Evolutionary conservation across 306 rosid species (phyloP), one percentile per base, ranked within the genome.

Genomic region (Cyamopsis tetragonoloba): DNA sequence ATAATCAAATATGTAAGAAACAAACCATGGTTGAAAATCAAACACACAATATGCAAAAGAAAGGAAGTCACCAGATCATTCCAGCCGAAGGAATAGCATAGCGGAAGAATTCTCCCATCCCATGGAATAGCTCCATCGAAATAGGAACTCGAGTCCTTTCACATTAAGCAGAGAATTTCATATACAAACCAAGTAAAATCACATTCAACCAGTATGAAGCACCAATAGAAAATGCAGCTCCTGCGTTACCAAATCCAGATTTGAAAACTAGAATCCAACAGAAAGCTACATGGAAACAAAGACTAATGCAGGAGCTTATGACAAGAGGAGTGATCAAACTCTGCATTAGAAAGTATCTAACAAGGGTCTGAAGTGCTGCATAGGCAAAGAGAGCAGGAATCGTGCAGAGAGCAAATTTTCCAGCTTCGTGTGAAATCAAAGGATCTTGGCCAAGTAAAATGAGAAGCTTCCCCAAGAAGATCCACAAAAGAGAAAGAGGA

Each of bases 361-460:
- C 71, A 7, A 92, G 70, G 14, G 88, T 66, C 50, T 85, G 91
- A 54, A 89, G 95, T 28, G 73, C 34, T 56, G 77, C 96, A 38
- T 77, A 84, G n/a, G 86, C 98, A 60, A 87, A 84, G 26, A 92
- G 92, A 28, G 91, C 85, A 59, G 98, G 98, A 46, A 92, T 74
- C 57, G 87, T 83, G 74, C 85, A 85, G 5, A 75, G 3, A 6
- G 82, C 76, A 78, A 85, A 85, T 43, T 76, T 85, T 6, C 95
- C 96, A 10, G 95, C 88, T 78, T 87, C 92, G 9, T 38, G 76
- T 47, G 96, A 80, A 71, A 92, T 82, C 77, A 72, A 57, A 82
- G 95, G 95, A 83, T 92, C 92, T 81, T 92, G 98, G 6, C 96
- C 98, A 41, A 87, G 49, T 2, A 84, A 66, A 31, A 19, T 17